Base-by-base conservation (phyloP, 768 basidiomycete genomes). In the Boletus barrowsii region DNA sequence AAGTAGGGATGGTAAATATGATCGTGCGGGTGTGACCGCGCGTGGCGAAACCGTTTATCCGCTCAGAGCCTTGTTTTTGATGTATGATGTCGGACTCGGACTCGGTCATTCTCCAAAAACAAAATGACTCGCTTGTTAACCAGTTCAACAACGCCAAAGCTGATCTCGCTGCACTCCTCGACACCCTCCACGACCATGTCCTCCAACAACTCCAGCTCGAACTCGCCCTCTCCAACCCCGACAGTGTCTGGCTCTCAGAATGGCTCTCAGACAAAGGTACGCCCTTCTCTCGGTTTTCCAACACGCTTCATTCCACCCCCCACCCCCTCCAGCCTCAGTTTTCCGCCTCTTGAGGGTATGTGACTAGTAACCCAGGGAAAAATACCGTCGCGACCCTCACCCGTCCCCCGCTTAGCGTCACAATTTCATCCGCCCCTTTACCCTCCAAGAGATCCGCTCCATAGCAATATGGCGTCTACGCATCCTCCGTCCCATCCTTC, bases 181-280 rank as follows among this genome's bases (percentile, higher is more conserved):
- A 70, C 20, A 79, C 77, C 4, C 64, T 88, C 43, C 76, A 79
- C 58, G 67, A 77, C 30, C 78, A 84, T 44, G 77, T 88, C 46
- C 68, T 88, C 52, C 84, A 86, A 55, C 80, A 79, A 48, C 70
- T 88, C 51, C 70, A 70, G 22, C 79, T 82, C 62, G 86, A 88
- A 64, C 75, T 86, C 29, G 73, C 74, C 37, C 75, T 87, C 43
- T 68, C 73, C 55, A 70, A 72, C 47, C 72, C 73, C 15, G 77
- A 78, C 55, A 69, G 72, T 53, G 71, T 75, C 56, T 82, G 80
- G 80, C 79, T 81, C 26, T 74, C 68, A 36, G 78, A 81, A 65
- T 90, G 86, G 86, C 69, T 88, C 32, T 71, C 75, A 30, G 88
- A 90, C 74, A 79, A 78, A 43, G 73, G 88, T 88, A 74, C 63